phyloP scores from a whole-genome alignment of 2,329 filamentous ascomycete species.

The Arthrinium puccinioides region DNA sequence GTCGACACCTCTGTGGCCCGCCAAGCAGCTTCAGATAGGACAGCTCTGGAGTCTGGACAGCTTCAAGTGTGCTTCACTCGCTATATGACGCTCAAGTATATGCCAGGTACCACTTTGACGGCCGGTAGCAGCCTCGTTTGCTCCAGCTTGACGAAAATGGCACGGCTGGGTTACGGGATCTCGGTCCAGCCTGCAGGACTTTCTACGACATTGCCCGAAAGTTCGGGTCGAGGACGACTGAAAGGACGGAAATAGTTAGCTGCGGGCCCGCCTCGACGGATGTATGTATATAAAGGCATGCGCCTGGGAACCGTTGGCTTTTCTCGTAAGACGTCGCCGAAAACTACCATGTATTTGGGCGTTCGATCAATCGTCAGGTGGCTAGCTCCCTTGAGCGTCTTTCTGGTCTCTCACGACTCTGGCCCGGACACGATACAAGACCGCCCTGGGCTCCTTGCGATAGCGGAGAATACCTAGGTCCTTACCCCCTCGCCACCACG shows the following conservation, averaged over 20 bases:
- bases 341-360: too few species aligned
- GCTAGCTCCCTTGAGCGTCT: not conserved
- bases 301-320: not conserved
- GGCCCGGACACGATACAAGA: not conserved
- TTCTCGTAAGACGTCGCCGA: not conserved
- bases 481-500: not conserved
- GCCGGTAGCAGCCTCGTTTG: constrained; percentile 1
- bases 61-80: not conserved
- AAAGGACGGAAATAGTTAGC: constrained; percentile 1
- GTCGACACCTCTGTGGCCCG: not conserved
- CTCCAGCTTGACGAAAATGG: constrained; percentile 1
- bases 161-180: constrained; percentile 3
- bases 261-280: not conserved
- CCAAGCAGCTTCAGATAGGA: not conserved
- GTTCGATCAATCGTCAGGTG: not conserved
- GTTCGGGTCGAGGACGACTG: not conserved
- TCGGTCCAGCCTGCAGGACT: constrained; percentile 1
- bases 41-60: not conserved
- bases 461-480: not conserved
- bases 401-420: not conserved
- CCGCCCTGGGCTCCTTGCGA: not conserved
- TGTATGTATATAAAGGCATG: constrained; percentile 2
- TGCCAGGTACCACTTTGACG: not conserved
- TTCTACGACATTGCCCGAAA: constrained; percentile 3
- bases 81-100: not conserved